phyloP scores from a whole-genome alignment of 441 rosid species.

The Bruguiera hainesii region DNA sequence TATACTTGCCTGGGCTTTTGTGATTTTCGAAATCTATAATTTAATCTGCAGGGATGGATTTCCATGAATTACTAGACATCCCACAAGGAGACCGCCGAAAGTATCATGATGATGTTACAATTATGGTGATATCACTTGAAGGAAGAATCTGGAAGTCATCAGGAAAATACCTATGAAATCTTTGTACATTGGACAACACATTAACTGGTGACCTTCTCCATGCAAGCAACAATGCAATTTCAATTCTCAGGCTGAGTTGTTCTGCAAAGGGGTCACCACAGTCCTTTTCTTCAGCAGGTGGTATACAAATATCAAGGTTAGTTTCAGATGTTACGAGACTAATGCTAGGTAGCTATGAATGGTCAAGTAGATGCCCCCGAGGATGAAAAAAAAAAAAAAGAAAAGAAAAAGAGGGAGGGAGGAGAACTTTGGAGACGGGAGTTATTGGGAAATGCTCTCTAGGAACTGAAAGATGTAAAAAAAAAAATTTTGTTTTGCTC shows the following conservation, averaged over 20 bases:
- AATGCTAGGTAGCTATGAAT: slow-evolving; percentile 37
- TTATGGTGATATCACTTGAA: slow-evolving; percentile 89
- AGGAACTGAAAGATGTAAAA: slow-evolving; percentile 18
- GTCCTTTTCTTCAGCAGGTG: slow-evolving; percentile 6
- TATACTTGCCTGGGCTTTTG: too few species aligned
- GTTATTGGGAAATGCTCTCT: slow-evolving; percentile 26
- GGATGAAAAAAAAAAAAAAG: slow-evolving; percentile 4
- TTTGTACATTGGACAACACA: slow-evolving; percentile 2
- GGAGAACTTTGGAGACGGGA: slow-evolving; percentile 22
- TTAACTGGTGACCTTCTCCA: slow-evolving; percentile 11
- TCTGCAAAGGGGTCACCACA: slow-evolving; percentile 21
- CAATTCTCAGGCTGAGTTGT: slow-evolving; percentile 9
- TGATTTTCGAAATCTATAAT: slow-evolving; percentile 1
- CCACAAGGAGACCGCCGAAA: slow-evolving; percentile 97
- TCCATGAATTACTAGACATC: slow-evolving; percentile 84
- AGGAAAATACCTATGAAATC: slow-evolving; percentile 69
- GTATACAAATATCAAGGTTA: slow-evolving; percentile 24
- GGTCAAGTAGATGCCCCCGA: slow-evolving; percentile 28
- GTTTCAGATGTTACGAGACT: slow-evolving; percentile 22
- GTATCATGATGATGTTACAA: slow-evolving; percentile 95
- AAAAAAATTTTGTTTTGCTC: slow-evolving; percentile 14
- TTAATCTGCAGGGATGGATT: slow-evolving; percentile 65
- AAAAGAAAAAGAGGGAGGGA: not conserved
- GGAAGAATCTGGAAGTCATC: slow-evolving; percentile 99
- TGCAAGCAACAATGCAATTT: slow-evolving; percentile 10